Conservation (phyloP, 2,329 filamentous ascomycete genomes). For the Tolypocladium album region DNA sequence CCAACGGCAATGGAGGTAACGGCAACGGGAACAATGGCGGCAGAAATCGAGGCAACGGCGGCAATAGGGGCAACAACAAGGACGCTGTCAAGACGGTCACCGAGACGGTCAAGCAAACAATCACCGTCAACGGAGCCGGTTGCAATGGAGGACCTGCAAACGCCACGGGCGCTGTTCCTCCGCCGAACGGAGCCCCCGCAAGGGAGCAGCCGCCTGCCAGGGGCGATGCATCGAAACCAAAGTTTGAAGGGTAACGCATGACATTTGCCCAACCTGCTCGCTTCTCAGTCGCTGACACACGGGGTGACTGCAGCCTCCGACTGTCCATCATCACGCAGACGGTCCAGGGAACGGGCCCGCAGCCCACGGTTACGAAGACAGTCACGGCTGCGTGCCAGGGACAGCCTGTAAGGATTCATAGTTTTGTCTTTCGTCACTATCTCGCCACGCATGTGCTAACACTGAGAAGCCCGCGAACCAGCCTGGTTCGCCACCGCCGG, state of each 20-base stretch:
- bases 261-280: not conserved
- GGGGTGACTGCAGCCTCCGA: not conserved
- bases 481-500: not conserved
- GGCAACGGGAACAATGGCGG: not conserved
- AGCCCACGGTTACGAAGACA: constrained; percentile 4
- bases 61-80: not conserved
- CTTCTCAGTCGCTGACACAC: not conserved
- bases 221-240: not conserved
- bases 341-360: not conserved
- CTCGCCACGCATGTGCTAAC: not conserved
- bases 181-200: not conserved
- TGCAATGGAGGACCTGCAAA: not conserved
- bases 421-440: not conserved
- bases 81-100: constrained; percentile 3
- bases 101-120: constrained; percentile 5
- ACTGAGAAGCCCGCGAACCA: not conserved
- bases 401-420: not conserved
- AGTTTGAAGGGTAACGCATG: constrained; percentile 9
- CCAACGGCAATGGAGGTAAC: not conserved
- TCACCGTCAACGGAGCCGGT: constrained; percentile 4
- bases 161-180: not conserved
- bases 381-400: constrained; percentile 1
- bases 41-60: not conserved
- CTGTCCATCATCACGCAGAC: constrained; percentile 7
- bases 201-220: not conserved